These are phyloP conservation scores for Debaryomyces castellii DNA, from an alignment of 805 yeast genomes.

Conservation along the genomic window DNA sequence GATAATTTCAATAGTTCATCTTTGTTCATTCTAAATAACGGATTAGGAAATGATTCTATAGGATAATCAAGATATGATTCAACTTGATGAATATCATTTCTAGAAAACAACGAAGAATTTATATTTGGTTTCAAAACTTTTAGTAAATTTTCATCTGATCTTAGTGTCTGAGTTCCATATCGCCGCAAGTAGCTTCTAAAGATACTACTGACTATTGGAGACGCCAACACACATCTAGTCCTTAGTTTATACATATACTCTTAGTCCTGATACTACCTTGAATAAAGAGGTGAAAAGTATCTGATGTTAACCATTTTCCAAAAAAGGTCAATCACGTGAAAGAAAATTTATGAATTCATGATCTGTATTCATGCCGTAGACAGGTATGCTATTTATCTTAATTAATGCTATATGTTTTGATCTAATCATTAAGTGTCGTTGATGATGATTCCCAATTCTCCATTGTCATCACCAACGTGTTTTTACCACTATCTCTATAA, in stretches of 20 bases:
- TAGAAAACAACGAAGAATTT: conserved; percentile 15
- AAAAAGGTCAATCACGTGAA: background rate
- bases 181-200: background rate
- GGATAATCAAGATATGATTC: conserved; percentile 12
- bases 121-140: conserved; percentile 5
- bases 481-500: conserved; percentile 23
- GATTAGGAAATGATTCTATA: conserved; percentile 29
- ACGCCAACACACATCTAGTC: background rate
- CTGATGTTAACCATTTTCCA: background rate
- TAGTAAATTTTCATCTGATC: background rate
- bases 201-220: background rate
- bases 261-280: background rate
- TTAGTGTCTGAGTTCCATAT: background rate
- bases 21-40: conserved; percentile 28
- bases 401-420: too few species aligned
- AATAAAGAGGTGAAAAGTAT: background rate
- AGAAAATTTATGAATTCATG: background rate
- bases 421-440: background rate
- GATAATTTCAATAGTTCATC: conserved; percentile 23
- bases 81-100: background rate
- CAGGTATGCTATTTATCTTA: background rate
- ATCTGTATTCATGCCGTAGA: background rate
- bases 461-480: conserved; percentile 19
- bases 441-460: conserved; percentile 15
- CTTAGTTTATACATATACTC: background rate